Percentiles rank a stretch among this genome's conserved stretches.
These are phyloP conservation scores for Striga asiatica DNA, from an alignment of 257 asterid species.

Conservation along the genomic window DNA sequence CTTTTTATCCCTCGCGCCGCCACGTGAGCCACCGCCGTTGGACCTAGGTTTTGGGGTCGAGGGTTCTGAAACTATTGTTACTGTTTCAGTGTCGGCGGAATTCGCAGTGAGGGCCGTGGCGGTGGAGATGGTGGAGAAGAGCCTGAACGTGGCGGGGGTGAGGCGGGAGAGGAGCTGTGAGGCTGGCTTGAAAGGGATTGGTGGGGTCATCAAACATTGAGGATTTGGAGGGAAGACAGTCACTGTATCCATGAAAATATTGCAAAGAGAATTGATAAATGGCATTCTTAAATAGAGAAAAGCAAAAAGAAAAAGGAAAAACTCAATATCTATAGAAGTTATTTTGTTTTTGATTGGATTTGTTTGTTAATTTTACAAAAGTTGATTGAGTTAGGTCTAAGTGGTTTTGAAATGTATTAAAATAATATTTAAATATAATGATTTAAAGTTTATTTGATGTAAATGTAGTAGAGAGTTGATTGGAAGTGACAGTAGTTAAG, in stretches of 20 bases:
- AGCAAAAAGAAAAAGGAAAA: no score
- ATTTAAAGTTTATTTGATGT: no score
- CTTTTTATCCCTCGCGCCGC: constrained; percentile 19
- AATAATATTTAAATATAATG: no score
- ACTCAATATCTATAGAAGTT: no score
- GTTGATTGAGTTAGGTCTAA: no score
- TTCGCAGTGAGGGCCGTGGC: constrained; percentile 9
- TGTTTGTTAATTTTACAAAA: no score
- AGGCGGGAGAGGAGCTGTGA: constrained; percentile 25
- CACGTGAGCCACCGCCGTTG: constrained; percentile 12
- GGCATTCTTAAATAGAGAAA: no score
- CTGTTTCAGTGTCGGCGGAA: constrained; percentile 12
- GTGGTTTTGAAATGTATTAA: no score
- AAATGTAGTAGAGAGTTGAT: no score
- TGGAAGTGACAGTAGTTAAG: no score
- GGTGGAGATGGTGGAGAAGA: constrained; percentile 27
- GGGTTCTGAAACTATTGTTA: constrained; percentile 19
- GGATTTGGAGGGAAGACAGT: constrained; percentile 31
- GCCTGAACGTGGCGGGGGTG: constrained; percentile 31
- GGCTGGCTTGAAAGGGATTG: constrained; percentile 22
- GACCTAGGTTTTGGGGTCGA: constrained; percentile 19
- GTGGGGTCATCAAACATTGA: constrained; percentile 27
- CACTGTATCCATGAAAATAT: constrained; percentile 17
- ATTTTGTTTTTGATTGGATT: no score
- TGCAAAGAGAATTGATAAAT: no score